Evolutionary conservation across 2,329 filamentous ascomycete species (phyloP).

Genomic region (Monilinia fructicola): DNA sequence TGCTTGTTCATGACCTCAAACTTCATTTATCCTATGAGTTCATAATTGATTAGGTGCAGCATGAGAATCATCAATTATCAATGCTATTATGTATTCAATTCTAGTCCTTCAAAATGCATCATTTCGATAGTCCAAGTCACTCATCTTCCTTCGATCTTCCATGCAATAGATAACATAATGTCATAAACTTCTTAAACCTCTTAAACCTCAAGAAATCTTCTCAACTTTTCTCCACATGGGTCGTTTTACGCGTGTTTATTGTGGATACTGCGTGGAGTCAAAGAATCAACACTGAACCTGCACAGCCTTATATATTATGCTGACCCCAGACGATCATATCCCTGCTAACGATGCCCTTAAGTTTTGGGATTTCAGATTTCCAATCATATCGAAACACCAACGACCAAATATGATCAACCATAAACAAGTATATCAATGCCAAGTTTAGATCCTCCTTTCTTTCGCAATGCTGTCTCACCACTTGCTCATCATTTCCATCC

Average conservation of each 20-base stretch:
- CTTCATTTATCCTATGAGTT: neutral
- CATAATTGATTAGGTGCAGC: neutral
- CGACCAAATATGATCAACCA: constrained; percentile 1
- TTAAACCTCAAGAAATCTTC: neutral
- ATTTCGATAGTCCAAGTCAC: neutral
- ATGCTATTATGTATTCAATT: neutral
- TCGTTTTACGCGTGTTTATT: constrained; percentile 7
- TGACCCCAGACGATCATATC: neutral
- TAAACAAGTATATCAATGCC: constrained; percentile 3
- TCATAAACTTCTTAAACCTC: too few species aligned
- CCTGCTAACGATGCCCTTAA: constrained; percentile 12
- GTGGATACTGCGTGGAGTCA: constrained; percentile 11
- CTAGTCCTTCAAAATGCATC: neutral
- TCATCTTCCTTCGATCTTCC: neutral
- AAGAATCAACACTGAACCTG: neutral
- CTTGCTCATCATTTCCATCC: neutral
- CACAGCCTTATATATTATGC: constrained; percentile 18
- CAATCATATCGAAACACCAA: constrained; percentile 10
- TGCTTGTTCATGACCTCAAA: neutral
- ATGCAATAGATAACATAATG: neutral
- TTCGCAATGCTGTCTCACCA: constrained; percentile 10
- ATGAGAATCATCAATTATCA: neutral
- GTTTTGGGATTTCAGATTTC: neutral
- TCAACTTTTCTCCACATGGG: constrained; percentile 11
- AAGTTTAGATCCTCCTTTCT: constrained; percentile 2